Percentiles rank a stretch among this genome's conserved stretches.
These are phyloP conservation scores for Colletotrichum sp. DNA, from an alignment of 2,329 filamentous ascomycete genomes.

Conservation along the genomic window DNA sequence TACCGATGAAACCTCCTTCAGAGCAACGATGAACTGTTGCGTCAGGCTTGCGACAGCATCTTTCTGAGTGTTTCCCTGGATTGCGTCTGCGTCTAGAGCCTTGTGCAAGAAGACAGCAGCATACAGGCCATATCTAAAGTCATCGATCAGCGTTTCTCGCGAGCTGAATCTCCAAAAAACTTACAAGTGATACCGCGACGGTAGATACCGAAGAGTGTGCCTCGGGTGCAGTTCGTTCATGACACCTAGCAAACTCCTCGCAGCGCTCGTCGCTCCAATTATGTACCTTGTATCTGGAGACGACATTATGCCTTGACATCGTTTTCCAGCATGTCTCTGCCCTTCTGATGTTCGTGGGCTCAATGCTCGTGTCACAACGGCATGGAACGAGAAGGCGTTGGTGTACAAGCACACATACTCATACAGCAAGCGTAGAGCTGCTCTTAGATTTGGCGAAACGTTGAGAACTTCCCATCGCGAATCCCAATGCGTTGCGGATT, in stretches of 20 bases:
- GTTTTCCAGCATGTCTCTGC: rapidly evolving
- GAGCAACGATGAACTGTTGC: not conserved
- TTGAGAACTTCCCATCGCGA: not conserved
- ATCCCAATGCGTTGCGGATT: not conserved
- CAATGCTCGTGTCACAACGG: not conserved
- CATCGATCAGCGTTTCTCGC: not conserved
- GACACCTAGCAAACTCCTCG: not conserved
- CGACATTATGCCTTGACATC: not conserved
- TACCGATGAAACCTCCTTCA: not conserved
- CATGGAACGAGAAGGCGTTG: not conserved
- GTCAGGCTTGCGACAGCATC: not conserved
- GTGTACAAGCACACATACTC: not conserved
- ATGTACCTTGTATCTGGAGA: not conserved
- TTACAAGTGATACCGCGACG: not conserved
- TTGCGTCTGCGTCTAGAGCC: not conserved
- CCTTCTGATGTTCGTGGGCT: not conserved
- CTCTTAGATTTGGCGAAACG: not conserved
- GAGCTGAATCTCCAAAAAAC: not conserved
- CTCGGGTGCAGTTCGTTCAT: not conserved
- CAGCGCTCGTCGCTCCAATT: not conserved
- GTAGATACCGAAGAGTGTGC: not conserved
- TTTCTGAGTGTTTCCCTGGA: not conserved
- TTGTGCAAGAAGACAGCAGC: not conserved
- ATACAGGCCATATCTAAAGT: not conserved
- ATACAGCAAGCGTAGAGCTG: not conserved